A percentile compares a stretch with the other conserved stretches of the same genome.
These are phyloP conservation scores for Geoglossum glabrum DNA, from an alignment of 495 filamentous ascomycete genomes.

Conservation along the genomic window DNA sequence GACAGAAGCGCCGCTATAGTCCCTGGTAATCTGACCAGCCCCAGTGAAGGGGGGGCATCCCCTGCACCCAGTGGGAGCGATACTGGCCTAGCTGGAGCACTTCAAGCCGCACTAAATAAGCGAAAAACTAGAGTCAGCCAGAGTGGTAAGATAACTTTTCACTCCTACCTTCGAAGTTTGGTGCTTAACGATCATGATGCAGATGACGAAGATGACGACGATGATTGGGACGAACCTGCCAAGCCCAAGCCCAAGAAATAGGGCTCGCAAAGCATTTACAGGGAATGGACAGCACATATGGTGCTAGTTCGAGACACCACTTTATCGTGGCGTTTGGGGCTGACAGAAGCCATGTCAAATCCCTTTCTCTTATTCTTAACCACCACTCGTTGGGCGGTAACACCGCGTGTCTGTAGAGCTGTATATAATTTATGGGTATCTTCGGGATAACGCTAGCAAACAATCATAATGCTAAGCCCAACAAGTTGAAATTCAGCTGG, in stretches of 20 bases:
- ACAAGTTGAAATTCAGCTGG: too few species aligned
- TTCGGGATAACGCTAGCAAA: not conserved
- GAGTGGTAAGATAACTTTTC: slow-evolving; percentile 49
- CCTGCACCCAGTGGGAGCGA: slow-evolving; percentile 25
- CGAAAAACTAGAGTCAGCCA: slow-evolving; percentile 76
- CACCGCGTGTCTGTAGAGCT: not conserved
- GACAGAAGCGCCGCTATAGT: slow-evolving; percentile 61
- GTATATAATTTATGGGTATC: not conserved
- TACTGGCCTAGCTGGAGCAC: slow-evolving; percentile 58
- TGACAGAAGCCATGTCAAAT: not conserved
- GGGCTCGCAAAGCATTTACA: not conserved
- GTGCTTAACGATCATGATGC: not conserved
- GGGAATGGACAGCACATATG: not conserved
- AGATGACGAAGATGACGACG: slow-evolving; percentile 66
- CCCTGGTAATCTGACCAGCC: slow-evolving; percentile 36
- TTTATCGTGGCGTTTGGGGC: not conserved
- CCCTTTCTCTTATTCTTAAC: not conserved
- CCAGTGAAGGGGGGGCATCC: slow-evolving; percentile 18
- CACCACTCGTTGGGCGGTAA: not conserved
- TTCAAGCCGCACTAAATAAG: slow-evolving; percentile 55
- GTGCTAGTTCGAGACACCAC: not conserved
- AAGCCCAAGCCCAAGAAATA: slow-evolving; percentile 1
- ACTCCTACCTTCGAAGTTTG: not conserved
- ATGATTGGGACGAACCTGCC: slow-evolving; percentile 36
- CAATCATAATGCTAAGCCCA: too few species aligned